Base-by-base conservation (phyloP, 495 filamentous ascomycete species). In the Sordaria brevicollis region DNA sequence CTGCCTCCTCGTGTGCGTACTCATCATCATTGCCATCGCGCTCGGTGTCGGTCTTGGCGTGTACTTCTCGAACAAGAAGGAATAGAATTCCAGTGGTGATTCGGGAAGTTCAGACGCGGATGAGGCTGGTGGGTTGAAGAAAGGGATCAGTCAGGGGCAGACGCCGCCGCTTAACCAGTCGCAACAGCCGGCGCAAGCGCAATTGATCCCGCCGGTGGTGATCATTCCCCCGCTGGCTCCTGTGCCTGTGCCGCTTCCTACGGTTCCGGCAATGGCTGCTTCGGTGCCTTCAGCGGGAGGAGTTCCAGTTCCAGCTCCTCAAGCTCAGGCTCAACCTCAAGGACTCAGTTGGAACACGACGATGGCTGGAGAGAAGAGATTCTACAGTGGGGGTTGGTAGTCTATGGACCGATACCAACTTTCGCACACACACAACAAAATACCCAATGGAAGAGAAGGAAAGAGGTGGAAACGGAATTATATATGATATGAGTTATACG, bases 1-100 rank as follows among this genome's bases (percentile, higher is more conserved):
- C 84, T 89, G 86, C 73, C 79, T 91, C 34, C 72, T 84, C 70
- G 79, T 91, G 74, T 77, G 80, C n/a, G 78, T 92, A 21, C 76
- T 87, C 72, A 85, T 89, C 73, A 75, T 85, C 70, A 75, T 88
- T 41, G 83, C 81, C 68, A 80, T 87, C 67, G 85, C 77, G 21
- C 71, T 86, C 65, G 85, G 82, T 65, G 77, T 87, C 43, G 83
- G 78, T 29, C 69, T 85, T 7, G 79, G 76, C 36, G 73, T 85
- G 13, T 70, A 68, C 29, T 9, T 80, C 34, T 65, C 70, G 25
- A 73, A 68, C 41, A 71, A 36, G 57, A 49, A 35, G 5, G 67
- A 69, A 21, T 65, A 67, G 19, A n/a, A 25, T 11, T 68, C 33
- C 25, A 21, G 34, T 36, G 65, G 68, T 39, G 31, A 8, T 37